phyloP scores from a whole-genome alignment of 2,329 filamentous ascomycete species.

The Aspergillus ustus region DNA sequence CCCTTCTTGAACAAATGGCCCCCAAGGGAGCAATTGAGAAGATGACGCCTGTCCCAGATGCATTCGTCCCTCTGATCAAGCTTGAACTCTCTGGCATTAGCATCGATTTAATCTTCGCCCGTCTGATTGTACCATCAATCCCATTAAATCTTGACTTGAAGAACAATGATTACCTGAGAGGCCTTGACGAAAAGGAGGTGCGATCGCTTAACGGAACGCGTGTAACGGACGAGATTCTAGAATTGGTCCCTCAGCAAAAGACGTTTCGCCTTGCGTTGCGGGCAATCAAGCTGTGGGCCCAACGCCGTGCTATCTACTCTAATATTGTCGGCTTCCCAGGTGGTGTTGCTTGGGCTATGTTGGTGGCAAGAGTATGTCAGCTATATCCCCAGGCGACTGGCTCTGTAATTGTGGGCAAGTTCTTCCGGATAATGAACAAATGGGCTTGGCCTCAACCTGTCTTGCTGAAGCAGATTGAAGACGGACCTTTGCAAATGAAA shows the following conservation, averaged over 20 bases:
- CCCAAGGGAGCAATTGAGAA: slow-evolving; percentile 80
- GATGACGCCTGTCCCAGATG: slow-evolving; percentile 82
- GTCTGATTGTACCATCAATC: slow-evolving; percentile 73
- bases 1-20: slow-evolving; percentile 75
- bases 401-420: slow-evolving; percentile 87
- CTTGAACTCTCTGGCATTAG: slow-evolving; percentile 89
- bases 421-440: slow-evolving; percentile 87
- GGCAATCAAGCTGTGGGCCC: slow-evolving; percentile 95
- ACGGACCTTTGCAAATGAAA: slow-evolving; percentile 76
- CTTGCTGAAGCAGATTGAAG: slow-evolving; percentile 84
- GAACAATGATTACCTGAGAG: slow-evolving; percentile 82
- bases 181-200: slow-evolving; percentile 83
- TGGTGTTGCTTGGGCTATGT: slow-evolving; percentile 97
- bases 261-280: slow-evolving; percentile 88
- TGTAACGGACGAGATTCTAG: slow-evolving; percentile 90
- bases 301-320: slow-evolving; percentile 87
- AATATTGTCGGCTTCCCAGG: slow-evolving; percentile 97
- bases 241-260: slow-evolving; percentile 83
- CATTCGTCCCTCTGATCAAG: slow-evolving; percentile 97
- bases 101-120: slow-evolving; percentile 90
- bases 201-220: slow-evolving; percentile 91
- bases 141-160: slow-evolving; percentile 75
- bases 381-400: slow-evolving; percentile 91
- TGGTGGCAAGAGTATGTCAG: slow-evolving; percentile 94
- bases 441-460: slow-evolving; percentile 98